Percentiles rank a stretch among this genome's conserved stretches.
Evolutionary conservation across 306 rosid species (phyloP).

Genomic region (Castanea crenata): DNA sequence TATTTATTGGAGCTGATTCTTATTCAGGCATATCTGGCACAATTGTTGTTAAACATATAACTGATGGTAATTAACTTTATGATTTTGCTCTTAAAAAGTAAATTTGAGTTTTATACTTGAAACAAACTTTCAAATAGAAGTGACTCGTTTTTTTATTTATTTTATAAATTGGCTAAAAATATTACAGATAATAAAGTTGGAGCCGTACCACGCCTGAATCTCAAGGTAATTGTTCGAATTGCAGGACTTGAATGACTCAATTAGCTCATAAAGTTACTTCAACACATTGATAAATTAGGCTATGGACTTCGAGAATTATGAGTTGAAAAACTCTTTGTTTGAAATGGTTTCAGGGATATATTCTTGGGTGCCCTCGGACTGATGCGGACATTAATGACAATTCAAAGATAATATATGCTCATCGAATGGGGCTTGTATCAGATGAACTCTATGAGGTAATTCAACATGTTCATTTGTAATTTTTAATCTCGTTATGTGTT

Average conservation of each 20-base stretch:
- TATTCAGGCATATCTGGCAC: conserved; percentile 12
- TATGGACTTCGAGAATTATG: neutral
- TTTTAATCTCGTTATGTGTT: neutral
- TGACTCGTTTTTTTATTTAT: neutral
- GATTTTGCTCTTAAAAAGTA: neutral
- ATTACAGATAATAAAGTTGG: conserved; percentile 17
- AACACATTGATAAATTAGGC: neutral
- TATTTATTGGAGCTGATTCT: conserved; percentile 23
- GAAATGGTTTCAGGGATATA: conserved; percentile 14
- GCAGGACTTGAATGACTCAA: neutral
- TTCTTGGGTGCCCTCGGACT: conserved; percentile 16
- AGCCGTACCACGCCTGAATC: conserved; percentile 1
- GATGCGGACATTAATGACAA: conserved; percentile 5
- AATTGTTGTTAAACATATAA: conserved; percentile 7
- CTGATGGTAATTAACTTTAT: conserved; percentile 15
- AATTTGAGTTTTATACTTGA: neutral
- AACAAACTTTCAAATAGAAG: neutral
- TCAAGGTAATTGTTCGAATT: conserved; percentile 8
- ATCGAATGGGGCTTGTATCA: conserved; percentile 25
- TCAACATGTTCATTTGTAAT: too few species aligned
- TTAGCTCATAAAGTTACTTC: neutral
- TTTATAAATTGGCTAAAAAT: neutral
- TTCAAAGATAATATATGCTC: conserved; percentile 1
- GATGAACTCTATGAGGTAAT: conserved; percentile 19
- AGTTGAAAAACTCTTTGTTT: neutral